Evolutionary conservation across 768 basidiomycete species (phyloP).

Genomic region (Suillus americanus): DNA sequence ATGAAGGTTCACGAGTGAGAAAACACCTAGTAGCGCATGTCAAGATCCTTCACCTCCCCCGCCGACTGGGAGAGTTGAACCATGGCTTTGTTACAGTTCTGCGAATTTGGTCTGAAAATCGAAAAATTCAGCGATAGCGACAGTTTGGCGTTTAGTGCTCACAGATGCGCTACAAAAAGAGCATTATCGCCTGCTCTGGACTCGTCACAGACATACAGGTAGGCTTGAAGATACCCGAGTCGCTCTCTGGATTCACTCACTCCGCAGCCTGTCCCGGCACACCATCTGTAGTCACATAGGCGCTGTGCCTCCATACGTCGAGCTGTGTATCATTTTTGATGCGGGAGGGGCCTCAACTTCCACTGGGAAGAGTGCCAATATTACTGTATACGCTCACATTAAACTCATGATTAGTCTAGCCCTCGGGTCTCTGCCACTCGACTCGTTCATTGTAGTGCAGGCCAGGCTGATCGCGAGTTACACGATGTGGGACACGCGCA

Average conservation of each 20-base stretch:
- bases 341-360: background rate
- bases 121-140: slow-evolving; percentile 77
- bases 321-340: background rate
- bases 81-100: slow-evolving; percentile 57
- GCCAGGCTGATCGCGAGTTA: background rate
- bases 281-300: slow-evolving; percentile 57
- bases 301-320: slow-evolving; percentile 55
- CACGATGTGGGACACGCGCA: slow-evolving; percentile 69
- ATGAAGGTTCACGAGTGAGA: background rate
- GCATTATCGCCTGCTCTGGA: slow-evolving; percentile 66
- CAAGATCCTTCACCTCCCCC: background rate
- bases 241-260: slow-evolving; percentile 30
- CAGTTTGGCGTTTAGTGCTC: slow-evolving; percentile 54
- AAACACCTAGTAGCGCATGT: background rate
- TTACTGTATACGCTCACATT: background rate
- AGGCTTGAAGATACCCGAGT: slow-evolving; percentile 39
- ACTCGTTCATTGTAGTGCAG: background rate
- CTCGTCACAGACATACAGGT: slow-evolving; percentile 69
- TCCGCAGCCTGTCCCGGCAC: slow-evolving; percentile 58
- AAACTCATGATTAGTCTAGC: background rate
- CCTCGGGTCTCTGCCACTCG: background rate
- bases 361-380: background rate
- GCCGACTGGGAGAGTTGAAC: slow-evolving; percentile 13
- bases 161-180: slow-evolving; percentile 71
- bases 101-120: slow-evolving; percentile 75